Base-by-base conservation (phyloP, 345 rosid genomes). In the Eucalyptus shirleyi region DNA sequence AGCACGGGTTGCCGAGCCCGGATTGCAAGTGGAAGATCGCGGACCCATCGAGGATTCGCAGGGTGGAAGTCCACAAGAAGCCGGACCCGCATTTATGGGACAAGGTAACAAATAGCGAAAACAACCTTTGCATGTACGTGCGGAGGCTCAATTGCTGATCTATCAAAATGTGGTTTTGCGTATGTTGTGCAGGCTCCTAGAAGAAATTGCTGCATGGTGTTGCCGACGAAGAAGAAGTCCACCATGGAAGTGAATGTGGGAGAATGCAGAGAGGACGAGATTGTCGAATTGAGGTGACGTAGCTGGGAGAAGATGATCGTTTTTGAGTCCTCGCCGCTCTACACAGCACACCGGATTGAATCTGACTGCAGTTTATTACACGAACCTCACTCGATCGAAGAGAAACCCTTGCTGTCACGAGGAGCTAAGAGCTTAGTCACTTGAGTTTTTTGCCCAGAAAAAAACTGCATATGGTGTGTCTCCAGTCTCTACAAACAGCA, bases 71-170 rank as follows among this genome's bases (percentile, higher is more conserved):
- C 69, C 91, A 89, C 72, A 95, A 93, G 92, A 93, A 53, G 87
- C 93, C 92, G 2, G 92, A 94, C 9, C 94, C 95, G 3, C 50
- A 87, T 86, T 87, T 95, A 21, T 95, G 97, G 97, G 92, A 90
- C 51, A 93, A 91, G 94, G 97, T 94, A 90, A 91, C 42, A 5
- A 24, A 19, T 12, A 26, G 88, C 37, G 42, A 6, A 24, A 23
- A 13, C n/a, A 19, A 56, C 34, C 37, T 42, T 42, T 19, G 13
- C 28, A 3, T n/a, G 80, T 16, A 15, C 26, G 10, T 9, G 67
- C n/a, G 40, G 53, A 44, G 89, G 67, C 37, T 44, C 55, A 50
- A 12, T 4, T 65, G 51, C 40, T 77, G 10, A 26, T 81, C 53
- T 16, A 44, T 53, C n/a, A 1, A 80, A 55, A n/a, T 53, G 32